A percentile compares a stretch with the other conserved stretches of the same genome.
phyloP scores from a whole-genome alignment of 106 monocot species.

The Dactylorhiza incarnata region DNA sequence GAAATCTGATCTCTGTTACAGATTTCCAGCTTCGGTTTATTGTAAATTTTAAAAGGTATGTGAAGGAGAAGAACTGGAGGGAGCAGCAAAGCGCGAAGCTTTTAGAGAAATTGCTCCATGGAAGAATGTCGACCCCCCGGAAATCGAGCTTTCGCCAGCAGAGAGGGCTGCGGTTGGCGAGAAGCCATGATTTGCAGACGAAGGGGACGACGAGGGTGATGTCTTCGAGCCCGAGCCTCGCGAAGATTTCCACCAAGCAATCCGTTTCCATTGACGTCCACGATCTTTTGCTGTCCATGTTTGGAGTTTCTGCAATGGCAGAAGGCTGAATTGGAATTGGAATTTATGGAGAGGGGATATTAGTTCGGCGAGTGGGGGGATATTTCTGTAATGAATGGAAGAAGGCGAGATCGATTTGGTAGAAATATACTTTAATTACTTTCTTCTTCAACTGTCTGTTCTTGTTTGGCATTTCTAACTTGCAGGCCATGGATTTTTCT shows the following conservation, averaged over 20 bases:
- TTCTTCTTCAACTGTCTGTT: no score
- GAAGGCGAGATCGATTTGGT: no score
- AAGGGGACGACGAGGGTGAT: conserved; percentile 9
- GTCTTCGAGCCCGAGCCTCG: conserved; percentile 13
- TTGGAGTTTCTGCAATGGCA: neutral
- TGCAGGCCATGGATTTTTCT: no score
- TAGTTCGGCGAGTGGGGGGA: no score
- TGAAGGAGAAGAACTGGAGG: conserved; percentile 13
- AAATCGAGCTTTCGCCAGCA: conserved; percentile 23
- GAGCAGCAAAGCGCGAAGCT: neutral
- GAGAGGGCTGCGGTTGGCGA: conserved; percentile 2
- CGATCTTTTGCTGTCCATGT: neutral
- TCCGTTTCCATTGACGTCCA: conserved; percentile 20
- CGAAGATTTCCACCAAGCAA: conserved; percentile 15
- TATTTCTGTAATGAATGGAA: no score
- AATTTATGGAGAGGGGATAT: no score
- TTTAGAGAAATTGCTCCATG: conserved; percentile 13
- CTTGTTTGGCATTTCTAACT: no score
- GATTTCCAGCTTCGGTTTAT: neutral
- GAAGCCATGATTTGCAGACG: conserved; percentile 19
- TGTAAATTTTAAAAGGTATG: conserved; percentile 6
- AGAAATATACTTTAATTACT: no score
- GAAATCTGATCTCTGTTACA: conserved; percentile 11
- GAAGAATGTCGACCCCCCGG: conserved; percentile 13
- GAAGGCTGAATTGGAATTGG: no score